Base-by-base conservation (phyloP, 1,139 yeast species). In the Hansenula lynferdii region DNA sequence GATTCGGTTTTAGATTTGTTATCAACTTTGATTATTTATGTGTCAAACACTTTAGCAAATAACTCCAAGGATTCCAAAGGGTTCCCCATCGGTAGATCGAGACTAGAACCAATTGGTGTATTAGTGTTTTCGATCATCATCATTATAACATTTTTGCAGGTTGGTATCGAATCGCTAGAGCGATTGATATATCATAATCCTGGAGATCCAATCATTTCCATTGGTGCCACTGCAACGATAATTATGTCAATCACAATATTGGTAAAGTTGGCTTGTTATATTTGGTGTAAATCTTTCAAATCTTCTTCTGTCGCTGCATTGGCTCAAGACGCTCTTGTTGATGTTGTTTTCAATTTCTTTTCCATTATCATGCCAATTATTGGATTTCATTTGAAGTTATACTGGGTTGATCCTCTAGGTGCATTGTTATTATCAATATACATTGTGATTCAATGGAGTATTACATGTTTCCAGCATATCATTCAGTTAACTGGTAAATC, bases 281-380 rank as follows among this genome's bases (percentile, higher is more conserved):
- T 74, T 8, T 77, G 86, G 78, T 84, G 92, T 56, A 63, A 72
- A 23, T 63, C 68, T n/a, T 73, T 83, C 44, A 65, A 69, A 16
- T 80, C 87, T 11, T 75, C 84, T 14, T 77, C 89, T 0, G 83
- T 85, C 2, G 84, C 77, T 55, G 95, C 95, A 0, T 63, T 85
- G 40, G 87, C 92, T 2, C 92, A 83, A 56, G 95, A 85, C 61
- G 94, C 94, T 1, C 67, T 72, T 61, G 84, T 90, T 1, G 95
- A 85, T 58, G 75, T 84, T 32, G 72, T 83, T 4, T 85, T 85
- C 66, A 81, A 81, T 58, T 54, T 72, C 1, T 82, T 84, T 30
- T 83, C 92, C 2, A 68, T 85, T 32, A 50, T 83, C 17, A 81
- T 85, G 70, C 95, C 95, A 0, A 49, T 81, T 0, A 29, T 73